A percentile compares a stretch with the other conserved stretches of the same genome.
phyloP scores from a whole-genome alignment of 2,329 filamentous ascomycete species.

The Phialophora chinensis region DNA sequence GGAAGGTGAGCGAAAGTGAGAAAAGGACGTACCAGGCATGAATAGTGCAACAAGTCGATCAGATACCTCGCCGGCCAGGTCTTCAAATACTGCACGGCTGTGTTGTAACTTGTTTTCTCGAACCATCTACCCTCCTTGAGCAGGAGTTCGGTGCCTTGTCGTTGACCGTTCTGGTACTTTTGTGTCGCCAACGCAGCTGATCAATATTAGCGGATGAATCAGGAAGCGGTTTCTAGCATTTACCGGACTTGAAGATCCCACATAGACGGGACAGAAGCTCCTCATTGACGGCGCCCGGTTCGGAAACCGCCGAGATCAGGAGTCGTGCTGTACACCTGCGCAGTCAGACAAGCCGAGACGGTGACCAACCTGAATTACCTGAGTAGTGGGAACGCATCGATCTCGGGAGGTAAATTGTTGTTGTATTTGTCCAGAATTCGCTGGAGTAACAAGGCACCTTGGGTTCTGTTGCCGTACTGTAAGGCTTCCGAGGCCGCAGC shows the following conservation, averaged over 20 bases:
- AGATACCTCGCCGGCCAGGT: slow-evolving; percentile 33
- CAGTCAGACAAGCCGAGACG: slow-evolving; percentile 6
- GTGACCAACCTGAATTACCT: slow-evolving; percentile 7
- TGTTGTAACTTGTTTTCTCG: slow-evolving; percentile 30
- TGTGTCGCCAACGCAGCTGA: slow-evolving; percentile 17
- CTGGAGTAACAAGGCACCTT: slow-evolving; percentile 65
- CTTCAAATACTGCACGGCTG: slow-evolving; percentile 27
- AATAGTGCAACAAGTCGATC: slow-evolving; percentile 37
- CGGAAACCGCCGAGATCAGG: slow-evolving; percentile 52
- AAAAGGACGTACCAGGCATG: slow-evolving; percentile 22
- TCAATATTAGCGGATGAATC: neutral
- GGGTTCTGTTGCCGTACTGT: slow-evolving; percentile 64
- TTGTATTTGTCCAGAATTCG: slow-evolving; percentile 64
- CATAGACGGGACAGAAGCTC: slow-evolving; percentile 35
- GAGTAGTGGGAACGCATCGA: slow-evolving; percentile 69
- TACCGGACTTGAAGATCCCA: slow-evolving; percentile 32
- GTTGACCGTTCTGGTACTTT: slow-evolving; percentile 5
- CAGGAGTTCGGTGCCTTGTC: neutral
- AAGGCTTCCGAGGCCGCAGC: slow-evolving; percentile 82
- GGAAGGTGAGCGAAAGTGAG: neutral
- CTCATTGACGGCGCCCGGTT: slow-evolving; percentile 38
- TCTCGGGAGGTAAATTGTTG: slow-evolving; percentile 52
- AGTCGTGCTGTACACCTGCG: slow-evolving; percentile 53
- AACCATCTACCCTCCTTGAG: slow-evolving; percentile 36
- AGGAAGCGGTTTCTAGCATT: neutral